These are phyloP conservation scores for Erigeron canadensis DNA, from an alignment of 129 eudicot genomes.

Conservation along the genomic window DNA sequence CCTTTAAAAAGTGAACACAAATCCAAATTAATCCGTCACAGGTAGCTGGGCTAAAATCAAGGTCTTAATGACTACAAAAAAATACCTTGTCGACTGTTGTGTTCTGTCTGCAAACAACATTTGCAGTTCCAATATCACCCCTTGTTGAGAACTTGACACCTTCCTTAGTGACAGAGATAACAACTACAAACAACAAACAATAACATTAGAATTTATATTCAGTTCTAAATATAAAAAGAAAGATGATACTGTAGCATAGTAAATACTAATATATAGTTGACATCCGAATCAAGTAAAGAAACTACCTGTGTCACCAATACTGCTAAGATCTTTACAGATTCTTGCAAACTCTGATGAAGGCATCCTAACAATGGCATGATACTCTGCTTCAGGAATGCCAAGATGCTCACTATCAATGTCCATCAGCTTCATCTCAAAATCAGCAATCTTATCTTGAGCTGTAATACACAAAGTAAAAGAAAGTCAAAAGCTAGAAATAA, in stretches of 20 bases:
- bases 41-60: background rate
- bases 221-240: background rate
- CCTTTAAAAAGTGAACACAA: too few species aligned
- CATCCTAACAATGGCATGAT: conserved; percentile 87
- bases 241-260: background rate
- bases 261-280: background rate
- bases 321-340: conserved; percentile 83
- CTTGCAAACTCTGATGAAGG: conserved; percentile 85
- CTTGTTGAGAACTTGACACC: conserved; percentile 96
- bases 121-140: conserved; percentile 96
- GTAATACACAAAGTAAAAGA: background rate
- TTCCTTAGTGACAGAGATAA: conserved; percentile 97
- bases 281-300: background rate
- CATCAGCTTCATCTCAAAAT: conserved; percentile 93
- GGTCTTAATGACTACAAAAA: background rate
- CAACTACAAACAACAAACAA: conserved; percentile 47
- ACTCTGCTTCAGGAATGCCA: conserved; percentile 92
- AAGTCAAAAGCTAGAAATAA: background rate
- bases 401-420: conserved; percentile 94
- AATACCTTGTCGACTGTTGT: conserved; percentile 89
- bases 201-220: background rate
- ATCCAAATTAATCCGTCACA: background rate
- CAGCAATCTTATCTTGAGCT: conserved; percentile 90
- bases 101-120: conserved; percentile 90
- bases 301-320: conserved; percentile 88